Base-by-base conservation (phyloP, 1,284 basidiomycete genomes). In the Malassezia sympodialis region DNA sequence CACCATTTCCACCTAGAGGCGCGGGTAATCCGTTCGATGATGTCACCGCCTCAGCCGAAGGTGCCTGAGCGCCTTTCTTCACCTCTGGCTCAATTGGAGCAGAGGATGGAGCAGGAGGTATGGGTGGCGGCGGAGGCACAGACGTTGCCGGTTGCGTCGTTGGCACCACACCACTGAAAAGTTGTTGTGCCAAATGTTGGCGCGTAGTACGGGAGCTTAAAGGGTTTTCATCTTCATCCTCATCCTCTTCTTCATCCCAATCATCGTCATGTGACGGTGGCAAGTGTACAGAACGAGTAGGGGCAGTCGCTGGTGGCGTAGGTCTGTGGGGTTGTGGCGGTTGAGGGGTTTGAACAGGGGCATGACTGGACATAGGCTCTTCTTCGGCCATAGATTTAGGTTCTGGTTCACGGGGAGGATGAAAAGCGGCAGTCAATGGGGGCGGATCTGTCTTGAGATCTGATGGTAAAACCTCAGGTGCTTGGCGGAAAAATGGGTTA, bases 101-200 rank as follows among this genome's bases (percentile, higher is more conserved):
- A 39, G 37, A 52, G 1, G 75, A 65, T 1, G 67, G 52, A 19
- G 30, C 49, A 1, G 63, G 52, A 2, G 68, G 59, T 8, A 68
- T 48, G 12, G 61, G 73, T 2, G 78, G 66, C 10, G 78, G 60
- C 3, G 78, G 68, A 15, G 79, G 51, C 4, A 50, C 49, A 14
- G 59, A 52, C 15, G 67, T 50, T 1, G 60, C 56, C 26, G 61
- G 55, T 12, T 67, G 55, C 23, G 66, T 53, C 15, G 66, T 60
- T 3, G 72, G 66, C 34, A 69, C 64, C 44, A 71, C 44, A 46
- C 64, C 67, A 55, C 72, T 70, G 56, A 74, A 74, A 7, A 74
- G 56, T 23, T 66, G 66, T 53, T 66, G 64, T 8, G 72, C 72
- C 0, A 74, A 59, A 55, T 72, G 72, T 51, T 72, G 69, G 11